Percentiles rank a stretch among this genome's conserved stretches.
Evolutionary conservation across 176 grass and related monocot species (phyloP).

Genomic region (Carex parvula): DNA sequence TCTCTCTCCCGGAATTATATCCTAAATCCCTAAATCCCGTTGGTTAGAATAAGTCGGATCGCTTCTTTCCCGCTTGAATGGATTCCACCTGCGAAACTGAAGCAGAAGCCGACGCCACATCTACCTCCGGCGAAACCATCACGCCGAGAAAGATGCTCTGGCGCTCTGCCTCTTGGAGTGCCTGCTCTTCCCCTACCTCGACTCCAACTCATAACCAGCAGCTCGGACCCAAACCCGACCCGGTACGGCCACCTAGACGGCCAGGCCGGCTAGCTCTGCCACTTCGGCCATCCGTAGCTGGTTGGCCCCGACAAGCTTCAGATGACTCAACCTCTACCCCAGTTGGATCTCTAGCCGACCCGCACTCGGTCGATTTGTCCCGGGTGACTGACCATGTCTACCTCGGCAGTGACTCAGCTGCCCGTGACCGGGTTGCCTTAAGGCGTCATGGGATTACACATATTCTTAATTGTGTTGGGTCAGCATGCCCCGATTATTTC

Average conservation of each 20-base stretch:
- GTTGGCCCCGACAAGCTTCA: conserved; percentile 35
- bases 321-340: conserved; percentile 31
- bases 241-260: conserved; percentile 21
- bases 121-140: conserved; percentile 5
- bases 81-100: background rate
- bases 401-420: conserved; percentile 41
- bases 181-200: conserved; percentile 26
- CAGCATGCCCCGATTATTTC: conserved; percentile 41
- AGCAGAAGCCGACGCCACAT: conserved; percentile 10
- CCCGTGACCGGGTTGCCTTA: conserved; percentile 39
- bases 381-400: conserved; percentile 43
- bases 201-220: background rate
- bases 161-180: conserved; percentile 47
- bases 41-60: background rate
- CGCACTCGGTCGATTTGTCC: conserved; percentile 28
- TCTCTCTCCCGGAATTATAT: background rate
- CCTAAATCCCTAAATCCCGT: background rate
- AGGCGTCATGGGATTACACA: conserved; percentile 46
- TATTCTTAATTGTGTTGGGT: conserved; percentile 50
- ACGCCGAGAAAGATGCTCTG: conserved; percentile 34
- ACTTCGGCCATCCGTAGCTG: conserved; percentile 18
- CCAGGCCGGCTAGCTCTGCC: conserved; percentile 34
- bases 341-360: background rate
- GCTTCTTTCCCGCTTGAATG: background rate
- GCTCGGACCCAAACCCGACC: background rate